Evolutionary conservation across 805 yeast genomes (phyloP).

Genomic region (Candida corydali): DNA sequence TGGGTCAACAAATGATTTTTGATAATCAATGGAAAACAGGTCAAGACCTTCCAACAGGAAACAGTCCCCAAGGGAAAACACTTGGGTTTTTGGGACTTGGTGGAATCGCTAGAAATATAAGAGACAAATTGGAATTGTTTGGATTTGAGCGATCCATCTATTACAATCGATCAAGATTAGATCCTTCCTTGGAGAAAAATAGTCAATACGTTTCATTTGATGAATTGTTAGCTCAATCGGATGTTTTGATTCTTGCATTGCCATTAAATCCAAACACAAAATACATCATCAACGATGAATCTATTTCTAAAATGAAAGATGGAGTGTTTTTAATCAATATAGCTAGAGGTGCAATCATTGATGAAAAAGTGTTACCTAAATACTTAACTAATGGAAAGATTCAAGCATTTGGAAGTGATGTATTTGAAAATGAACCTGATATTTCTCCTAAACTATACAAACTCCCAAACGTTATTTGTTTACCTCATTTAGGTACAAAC

Average conservation of each 20-base stretch:
- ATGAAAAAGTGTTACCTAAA: slow-evolving; percentile 54
- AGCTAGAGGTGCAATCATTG: slow-evolving; percentile 82
- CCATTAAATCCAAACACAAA: slow-evolving; percentile 74
- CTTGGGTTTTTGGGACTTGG: slow-evolving; percentile 87
- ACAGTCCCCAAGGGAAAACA: slow-evolving; percentile 71
- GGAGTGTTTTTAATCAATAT: slow-evolving; percentile 79
- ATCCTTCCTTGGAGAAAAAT: slow-evolving; percentile 59
- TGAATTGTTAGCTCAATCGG: slow-evolving; percentile 58
- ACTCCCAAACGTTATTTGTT: slow-evolving; percentile 64
- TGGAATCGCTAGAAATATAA: slow-evolving; percentile 80
- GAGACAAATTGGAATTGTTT: slow-evolving; percentile 68
- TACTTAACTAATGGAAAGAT: slow-evolving; percentile 63
- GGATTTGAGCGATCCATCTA: slow-evolving; percentile 69
- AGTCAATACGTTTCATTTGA: slow-evolving; percentile 71
- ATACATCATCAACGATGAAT: slow-evolving; percentile 60
- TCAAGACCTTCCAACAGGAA: slow-evolving; percentile 49
- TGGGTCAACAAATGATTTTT: slow-evolving; percentile 48
- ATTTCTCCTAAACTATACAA: slow-evolving; percentile 56
- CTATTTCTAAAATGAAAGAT: slow-evolving; percentile 66
- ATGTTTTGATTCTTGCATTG: slow-evolving; percentile 67
- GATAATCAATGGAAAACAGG: slow-evolving; percentile 57
- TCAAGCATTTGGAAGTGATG: slow-evolving; percentile 68
- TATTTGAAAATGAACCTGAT: slow-evolving; percentile 70
- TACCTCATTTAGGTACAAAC: slow-evolving; percentile 89
- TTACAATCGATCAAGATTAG: slow-evolving; percentile 61